Evolutionary conservation across 2,329 filamentous ascomycete species (phyloP), one percentile per base, ranked within the genome.

Genomic region (Hawksworthiomyces lignivorus): DNA sequence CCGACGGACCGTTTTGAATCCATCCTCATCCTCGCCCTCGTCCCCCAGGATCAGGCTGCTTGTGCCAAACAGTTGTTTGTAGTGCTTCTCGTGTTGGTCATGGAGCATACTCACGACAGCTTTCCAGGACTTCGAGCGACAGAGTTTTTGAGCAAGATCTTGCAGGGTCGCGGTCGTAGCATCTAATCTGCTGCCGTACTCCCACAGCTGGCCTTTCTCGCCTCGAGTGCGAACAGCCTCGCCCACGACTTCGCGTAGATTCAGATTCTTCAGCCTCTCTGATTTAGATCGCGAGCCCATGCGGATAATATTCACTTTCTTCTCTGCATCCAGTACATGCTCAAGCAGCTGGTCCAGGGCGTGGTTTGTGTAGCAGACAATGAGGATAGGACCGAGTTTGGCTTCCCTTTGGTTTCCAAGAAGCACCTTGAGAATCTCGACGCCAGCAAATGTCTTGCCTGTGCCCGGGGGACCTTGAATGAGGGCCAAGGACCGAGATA

Each of bases 401-500:
- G 64, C 61, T 7, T 50, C 47, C 0, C 30, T 24, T 36, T 64
- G 66, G 48, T 69, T 68, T 11, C 54, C 53, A 4, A 82, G 52
- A 6, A 82, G 53, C 0, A 69, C 64, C 45, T 72, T 71, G 45
- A 82, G 70, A n/a, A 84, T 55, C 32, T 71, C 65, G 2, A 77
- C 66, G 3, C 80, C 80, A 0, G 72, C 67, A 48, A 72, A 84
- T 4, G 67, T 73, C 53, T 86, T 86, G 0, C 82, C 82, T 0
- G 82, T 86, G 0, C 82, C 82, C 0, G 82, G 82, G 0, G 82
- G 82, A 0, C 82, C 82, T 60, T 86, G 80, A 10, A 84, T 80
- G 5, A 84, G 62, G 1, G 76, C 71, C 8, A 83, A 56, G 26
- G 68, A 66, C 1, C 68, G 64, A 1, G 62, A 65, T 1, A 85